These are phyloP conservation scores for Castanea sativa DNA, from an alignment of 306 rosid species.

Conservation along the genomic window DNA sequence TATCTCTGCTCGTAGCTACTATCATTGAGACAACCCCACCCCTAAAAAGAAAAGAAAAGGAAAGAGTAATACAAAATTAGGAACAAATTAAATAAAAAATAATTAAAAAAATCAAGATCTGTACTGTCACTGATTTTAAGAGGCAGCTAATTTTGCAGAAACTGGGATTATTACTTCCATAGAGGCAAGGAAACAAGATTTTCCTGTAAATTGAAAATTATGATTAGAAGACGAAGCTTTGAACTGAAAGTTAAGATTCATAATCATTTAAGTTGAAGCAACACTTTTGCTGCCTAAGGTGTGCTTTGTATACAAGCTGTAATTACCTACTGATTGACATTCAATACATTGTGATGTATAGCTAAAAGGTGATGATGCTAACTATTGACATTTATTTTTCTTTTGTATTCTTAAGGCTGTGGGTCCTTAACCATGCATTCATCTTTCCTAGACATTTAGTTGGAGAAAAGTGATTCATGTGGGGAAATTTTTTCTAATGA, in stretches of 20 bases:
- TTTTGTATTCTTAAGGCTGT: too few species aligned
- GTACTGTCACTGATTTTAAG: not conserved
- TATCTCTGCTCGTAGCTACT: too few species aligned
- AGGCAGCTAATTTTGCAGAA: constrained; percentile 7
- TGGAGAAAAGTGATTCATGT: too few species aligned
- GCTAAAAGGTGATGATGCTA: not conserved
- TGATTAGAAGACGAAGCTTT: constrained; percentile 10
- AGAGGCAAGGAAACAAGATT: not conserved
- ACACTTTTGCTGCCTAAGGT: not conserved
- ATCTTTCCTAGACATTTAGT: too few species aligned
- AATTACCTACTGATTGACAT: not conserved
- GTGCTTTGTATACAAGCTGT: not conserved
- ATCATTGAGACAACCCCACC: not conserved
- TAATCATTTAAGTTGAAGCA: not conserved
- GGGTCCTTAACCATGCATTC: too few species aligned
- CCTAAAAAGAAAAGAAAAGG: not conserved
- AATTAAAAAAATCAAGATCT: not conserved
- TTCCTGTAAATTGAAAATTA: constrained; percentile 4
- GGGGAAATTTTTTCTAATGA: too few species aligned
- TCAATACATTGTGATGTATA: not conserved
- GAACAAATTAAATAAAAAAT: not conserved
- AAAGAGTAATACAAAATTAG: not conserved
- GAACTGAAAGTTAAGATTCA: not conserved
- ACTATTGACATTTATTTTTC: too few species aligned
- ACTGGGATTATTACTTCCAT: constrained; percentile 13